Base-by-base conservation (phyloP, 148 eudicot species). In the Nepenthes gracilis region DNA sequence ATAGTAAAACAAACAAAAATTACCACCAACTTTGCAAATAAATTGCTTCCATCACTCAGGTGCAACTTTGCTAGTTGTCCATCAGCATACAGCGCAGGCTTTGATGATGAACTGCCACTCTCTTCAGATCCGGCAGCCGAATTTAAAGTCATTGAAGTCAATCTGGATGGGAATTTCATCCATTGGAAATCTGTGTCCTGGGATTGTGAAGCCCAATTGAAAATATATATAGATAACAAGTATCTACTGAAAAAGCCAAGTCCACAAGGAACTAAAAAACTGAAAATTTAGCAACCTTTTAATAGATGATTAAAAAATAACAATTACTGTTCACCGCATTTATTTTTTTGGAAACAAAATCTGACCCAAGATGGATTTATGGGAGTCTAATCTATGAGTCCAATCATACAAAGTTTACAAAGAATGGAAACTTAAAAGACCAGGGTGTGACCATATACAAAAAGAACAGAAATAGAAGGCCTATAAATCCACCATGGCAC, bases 1-100 rank as follows among this genome's bases (percentile, higher is more conserved):
- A 10, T 11, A 49, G 2, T 54, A 3, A 53, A 12, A 15, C 11
- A 43, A 52, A 43, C 55, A 32, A 58, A 67, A 68, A 37, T 76
- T 94, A 94, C 99, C 97, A 94, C 97, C 78, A 94, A 73, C 65
- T 86, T 94, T 38, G 99, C 85, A 60, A 69, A 70, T 61, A 94
- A 54, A 67, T 67, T 80, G 64, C 69, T 81, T 43, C 99, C 99
- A 75, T 94, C 77, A 9, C 77, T 75, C 62, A 94, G 75, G 59
- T 86, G 89, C 84, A 94, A 67, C 68, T 81, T 85, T 43, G 90
- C 85, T 63, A 79, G 72, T 59, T 75, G 84, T 67, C 80, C 75
- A 43, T 64, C 54, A 55, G 70, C 62, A 53, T 72, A 57, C 43
- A 74, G 62, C 59, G 64, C 2, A 55, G 67, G 57, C 61, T 67